Percentiles rank a stretch among this genome's conserved stretches.
Conservation (phyloP, 192 early-diverging fungal genomes). For the Dispira simplex region DNA sequence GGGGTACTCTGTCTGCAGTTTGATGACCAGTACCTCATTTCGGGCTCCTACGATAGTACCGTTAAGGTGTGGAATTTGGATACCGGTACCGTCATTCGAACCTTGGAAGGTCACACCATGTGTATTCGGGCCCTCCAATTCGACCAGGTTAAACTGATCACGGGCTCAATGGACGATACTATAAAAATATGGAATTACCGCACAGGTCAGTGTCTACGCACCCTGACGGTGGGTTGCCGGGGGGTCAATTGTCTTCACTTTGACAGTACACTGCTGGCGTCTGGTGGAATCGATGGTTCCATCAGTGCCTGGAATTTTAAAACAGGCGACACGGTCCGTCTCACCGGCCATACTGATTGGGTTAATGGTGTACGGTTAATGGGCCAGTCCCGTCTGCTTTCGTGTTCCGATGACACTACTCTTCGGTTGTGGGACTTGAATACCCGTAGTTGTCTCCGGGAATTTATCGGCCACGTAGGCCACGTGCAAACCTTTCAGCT, state of each 20-base stretch:
- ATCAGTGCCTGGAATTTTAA: conserved; percentile 80
- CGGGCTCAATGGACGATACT: conserved; percentile 84
- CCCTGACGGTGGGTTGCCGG: conserved; percentile 25
- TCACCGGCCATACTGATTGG: conserved; percentile 73
- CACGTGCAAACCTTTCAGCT: conserved; percentile 48
- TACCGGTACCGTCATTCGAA: conserved; percentile 60
- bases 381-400: conserved; percentile 47
- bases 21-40: conserved; percentile 69
- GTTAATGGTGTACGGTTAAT: conserved; percentile 81
- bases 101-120: conserved; percentile 70
- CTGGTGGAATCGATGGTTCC: conserved; percentile 68
- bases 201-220: conserved; percentile 74
- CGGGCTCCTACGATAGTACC: conserved; percentile 79
- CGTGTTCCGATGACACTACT: conserved; percentile 80
- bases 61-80: conserved; percentile 81
- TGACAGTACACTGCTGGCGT: conserved; percentile 54
- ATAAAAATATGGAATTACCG: conserved; percentile 88
- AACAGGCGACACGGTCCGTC: conserved; percentile 38
- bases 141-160: conserved; percentile 86
- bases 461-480: conserved; percentile 54
- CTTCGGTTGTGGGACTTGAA: conserved; percentile 74
- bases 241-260: conserved; percentile 81
- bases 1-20: conserved; percentile 84
- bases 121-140: conserved; percentile 84
- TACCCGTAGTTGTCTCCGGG: conserved; percentile 46